These are phyloP conservation scores for Rhodotorula sp. DNA, from an alignment of 1,284 basidiomycete genomes.

Conservation along the genomic window DNA sequence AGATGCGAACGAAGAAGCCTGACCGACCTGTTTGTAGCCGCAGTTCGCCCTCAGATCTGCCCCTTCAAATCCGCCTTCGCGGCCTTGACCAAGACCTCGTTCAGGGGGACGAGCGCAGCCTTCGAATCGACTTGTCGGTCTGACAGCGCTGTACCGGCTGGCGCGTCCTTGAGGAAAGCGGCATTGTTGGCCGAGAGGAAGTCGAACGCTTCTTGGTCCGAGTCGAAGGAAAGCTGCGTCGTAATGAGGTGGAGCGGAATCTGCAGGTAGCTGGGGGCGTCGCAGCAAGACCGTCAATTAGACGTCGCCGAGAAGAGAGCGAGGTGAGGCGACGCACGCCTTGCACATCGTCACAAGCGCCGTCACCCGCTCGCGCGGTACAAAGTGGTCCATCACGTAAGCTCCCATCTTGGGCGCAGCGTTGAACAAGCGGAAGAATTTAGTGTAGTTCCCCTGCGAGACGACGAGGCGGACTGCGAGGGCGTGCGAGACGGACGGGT, in stretches of 20 bases:
- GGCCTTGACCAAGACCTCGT: conserved; percentile 51
- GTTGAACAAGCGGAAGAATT: conserved; percentile 80
- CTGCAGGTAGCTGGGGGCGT: conserved; percentile 61
- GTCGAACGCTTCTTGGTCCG: conserved; percentile 60
- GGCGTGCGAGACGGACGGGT: conserved; percentile 79
- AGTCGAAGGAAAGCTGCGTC: conserved; percentile 79
- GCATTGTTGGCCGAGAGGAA: conserved; percentile 73
- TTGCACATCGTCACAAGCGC: conserved; percentile 87
- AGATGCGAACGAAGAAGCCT: background rate
- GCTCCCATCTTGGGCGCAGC: conserved; percentile 94
- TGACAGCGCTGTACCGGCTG: conserved; percentile 28
- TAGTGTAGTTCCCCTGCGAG: conserved; percentile 89
- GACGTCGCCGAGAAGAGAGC: no score
- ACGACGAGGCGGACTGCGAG: conserved; percentile 82
- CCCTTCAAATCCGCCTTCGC: conserved; percentile 57
- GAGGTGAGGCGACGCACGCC: no score
- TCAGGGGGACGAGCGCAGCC: conserved; percentile 51
- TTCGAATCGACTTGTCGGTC: conserved; percentile 53
- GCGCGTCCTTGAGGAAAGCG: conserved; percentile 57
- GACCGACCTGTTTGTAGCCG: background rate
- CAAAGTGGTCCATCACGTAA: conserved; percentile 99
- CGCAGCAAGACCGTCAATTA: no score
- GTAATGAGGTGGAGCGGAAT: conserved; percentile 74
- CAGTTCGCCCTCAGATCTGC: conserved; percentile 46
- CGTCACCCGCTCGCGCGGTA: conserved; percentile 82